Percentiles rank a stretch among this genome's conserved stretches.
phyloP scores from a whole-genome alignment of 2,329 filamentous ascomycete genomes.

The Thielaviopsis cerberus region DNA sequence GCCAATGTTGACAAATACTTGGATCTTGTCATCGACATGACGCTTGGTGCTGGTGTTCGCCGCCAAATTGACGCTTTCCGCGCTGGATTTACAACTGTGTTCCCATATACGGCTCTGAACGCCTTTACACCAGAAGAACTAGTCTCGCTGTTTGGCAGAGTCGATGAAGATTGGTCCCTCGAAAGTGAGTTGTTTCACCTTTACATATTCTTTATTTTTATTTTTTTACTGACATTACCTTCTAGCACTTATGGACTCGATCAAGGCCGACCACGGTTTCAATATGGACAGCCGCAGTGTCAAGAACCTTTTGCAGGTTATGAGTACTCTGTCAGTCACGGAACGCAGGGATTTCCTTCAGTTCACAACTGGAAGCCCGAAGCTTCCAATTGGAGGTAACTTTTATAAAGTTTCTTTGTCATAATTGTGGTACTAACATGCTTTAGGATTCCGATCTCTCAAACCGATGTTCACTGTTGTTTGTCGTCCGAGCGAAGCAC shows the following conservation, averaged over 20 bases:
- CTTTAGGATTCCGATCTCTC: constrained; percentile 76
- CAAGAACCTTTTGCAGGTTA: constrained; percentile 76
- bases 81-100: constrained; percentile 81
- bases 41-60: constrained; percentile 71
- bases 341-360: constrained; percentile 87
- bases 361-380: constrained; percentile 93
- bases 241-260: constrained; percentile 81
- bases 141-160: constrained; percentile 79
- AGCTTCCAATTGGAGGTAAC: constrained; percentile 88
- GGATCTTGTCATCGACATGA: constrained; percentile 79
- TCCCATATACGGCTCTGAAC: constrained; percentile 78
- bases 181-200: constrained; percentile 50
- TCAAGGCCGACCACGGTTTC: constrained; percentile 96
- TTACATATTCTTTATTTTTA: not conserved
- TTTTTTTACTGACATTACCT: constrained; percentile 15
- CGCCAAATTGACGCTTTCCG: constrained; percentile 84
- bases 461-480: constrained; percentile 98
- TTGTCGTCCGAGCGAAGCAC: constrained; percentile 92
- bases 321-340: constrained; percentile 63
- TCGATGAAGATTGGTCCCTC: constrained; percentile 92
- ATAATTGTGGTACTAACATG: not conserved
- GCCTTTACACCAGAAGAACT: constrained; percentile 92
- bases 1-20: constrained; percentile 83
- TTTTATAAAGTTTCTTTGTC: not conserved
- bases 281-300: constrained; percentile 97